Conservation (phyloP, 768 basidiomycete species). For the Clavaria fumosa region DNA sequence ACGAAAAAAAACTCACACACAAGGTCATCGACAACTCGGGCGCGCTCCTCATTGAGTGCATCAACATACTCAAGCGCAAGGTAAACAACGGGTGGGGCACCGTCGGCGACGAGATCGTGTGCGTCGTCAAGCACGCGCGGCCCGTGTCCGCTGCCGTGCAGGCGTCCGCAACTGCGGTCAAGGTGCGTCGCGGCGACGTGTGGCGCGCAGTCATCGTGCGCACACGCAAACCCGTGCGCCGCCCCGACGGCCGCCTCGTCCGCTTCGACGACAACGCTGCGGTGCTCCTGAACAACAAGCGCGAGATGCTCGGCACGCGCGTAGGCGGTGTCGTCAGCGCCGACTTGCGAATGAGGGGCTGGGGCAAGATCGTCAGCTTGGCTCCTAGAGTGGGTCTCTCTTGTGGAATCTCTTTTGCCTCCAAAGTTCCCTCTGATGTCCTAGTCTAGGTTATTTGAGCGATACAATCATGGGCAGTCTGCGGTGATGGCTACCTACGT, state of each 20-base stretch:
- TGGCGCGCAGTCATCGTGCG: conserved; percentile 93
- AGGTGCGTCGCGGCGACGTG: conserved; percentile 87
- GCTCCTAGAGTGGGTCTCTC: conserved; percentile 88
- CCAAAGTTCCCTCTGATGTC: too few species aligned
- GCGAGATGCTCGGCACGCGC: conserved; percentile 89
- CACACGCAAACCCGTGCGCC: conserved; percentile 68
- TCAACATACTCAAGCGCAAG: conserved; percentile 92
- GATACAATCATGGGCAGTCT: too few species aligned
- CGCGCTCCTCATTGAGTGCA: conserved; percentile 85
- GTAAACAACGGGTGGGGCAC: conserved; percentile 89
- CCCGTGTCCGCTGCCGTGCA: conserved; percentile 56
- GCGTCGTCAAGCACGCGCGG: conserved; percentile 84
- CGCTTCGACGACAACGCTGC: conserved; percentile 96
- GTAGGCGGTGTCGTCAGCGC: conserved; percentile 89
- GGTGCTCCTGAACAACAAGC: conserved; percentile 87
- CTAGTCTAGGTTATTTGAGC: too few species aligned
- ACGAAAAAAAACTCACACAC: background rate
- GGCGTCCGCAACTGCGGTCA: conserved; percentile 63
- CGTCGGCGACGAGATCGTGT: conserved; percentile 92
- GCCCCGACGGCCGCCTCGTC: conserved; percentile 79
- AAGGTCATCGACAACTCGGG: conserved; percentile 97
- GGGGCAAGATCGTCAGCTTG: conserved; percentile 86
- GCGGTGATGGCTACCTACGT: too few species aligned
- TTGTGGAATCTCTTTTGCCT: too few species aligned
- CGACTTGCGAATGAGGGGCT: conserved; percentile 80